Evolutionary conservation across 2,329 filamentous ascomycete genomes (phyloP), one percentile per base, ranked within the genome.

Genomic region (Apiospora phragmitis): DNA sequence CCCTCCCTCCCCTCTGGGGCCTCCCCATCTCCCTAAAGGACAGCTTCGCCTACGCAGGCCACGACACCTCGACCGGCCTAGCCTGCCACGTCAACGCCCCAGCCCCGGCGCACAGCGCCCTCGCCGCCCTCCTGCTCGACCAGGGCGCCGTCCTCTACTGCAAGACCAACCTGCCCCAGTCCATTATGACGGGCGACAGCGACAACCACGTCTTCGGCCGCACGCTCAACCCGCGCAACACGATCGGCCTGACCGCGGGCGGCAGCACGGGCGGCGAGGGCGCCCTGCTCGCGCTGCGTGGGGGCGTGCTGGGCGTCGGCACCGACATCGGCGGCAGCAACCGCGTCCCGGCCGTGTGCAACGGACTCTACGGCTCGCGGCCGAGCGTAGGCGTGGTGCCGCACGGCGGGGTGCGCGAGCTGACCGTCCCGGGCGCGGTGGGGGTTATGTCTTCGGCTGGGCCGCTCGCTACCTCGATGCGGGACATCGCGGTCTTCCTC

Each of bases 401-500:
- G 0, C 91, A 91, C 68, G 76, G 83, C 16, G 89, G 88, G 0
- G 87, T 89, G 0, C 83, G 87, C 0, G 89, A 91, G 0, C 90
- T 89, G 0, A 90, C 87, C 0, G 88, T 91, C 51, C 55, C 55
- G 9, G 89, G 90, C 2, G 89, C 91, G 74, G 88, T 91, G 70
- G 89, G 91, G 77, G 86, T 91, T 0, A 89, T 89, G 1, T 91
- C 89, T 0, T 84, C 88, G 0, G 80, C 91, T n/a, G 89, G 90
- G 0, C 90, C 90, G 1, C 83, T 92, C 80, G 81, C 87, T 7
- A 82, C 89, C 7, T 83, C 82, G 71, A 76, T 90, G 4, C 76
- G 81, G 3, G 88, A 88, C 0, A 79, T 92, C 1, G 80, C 81
- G 9, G 79, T 83, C 1, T 81, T 84, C 12, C 90, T 84, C 73